Base-by-base conservation (phyloP, 2,329 filamentous ascomycete genomes). In the Teratosphaeria zuluensis region DNA sequence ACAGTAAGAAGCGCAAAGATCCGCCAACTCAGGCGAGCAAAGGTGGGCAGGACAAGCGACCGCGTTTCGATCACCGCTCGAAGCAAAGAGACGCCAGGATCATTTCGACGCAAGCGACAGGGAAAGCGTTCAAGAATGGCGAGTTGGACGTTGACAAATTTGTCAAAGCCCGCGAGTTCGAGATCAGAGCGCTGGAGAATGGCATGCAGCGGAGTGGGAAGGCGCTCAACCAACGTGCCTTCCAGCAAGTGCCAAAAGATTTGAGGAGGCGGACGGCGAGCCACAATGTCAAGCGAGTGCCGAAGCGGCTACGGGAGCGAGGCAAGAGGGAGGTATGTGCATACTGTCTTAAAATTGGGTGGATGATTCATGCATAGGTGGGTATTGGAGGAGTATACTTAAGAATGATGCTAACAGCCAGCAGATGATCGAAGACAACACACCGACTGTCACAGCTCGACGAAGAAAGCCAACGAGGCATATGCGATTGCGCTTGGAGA, bases 231-330 rank as follows among this genome's bases (percentile, higher is more conserved):
- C 85, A 84, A 59, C 82, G 92, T 56, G 92, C 92, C 14, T 97
- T 97, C 69, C 94, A 99, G 73, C 84, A 90, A 65, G 88, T 99
- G 4, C 94, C 94, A 1, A 84, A 90, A 65, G 85, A 87, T 55
- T 77, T 99, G 81, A 81, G 94, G 64, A 81, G 94, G 63, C 82
- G 94, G 66, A 96, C 92, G 0, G 94, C 92, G 21, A 96, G 91
- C 72, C 94, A 99, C 75, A 96, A 99, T 80, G 88, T 89, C 38
- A 95, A 92, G 75, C 84, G 88, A 62, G 87, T 99, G 16, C 94
- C 94, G 2, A 87, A 86, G 69, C 79, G 90, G 62, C 75, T 97
- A 68, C 82, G 88, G 58, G 76, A 76, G 46, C 82, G 88, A 64
- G 91, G 90, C 0, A 82, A 78, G 66, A 78, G 79, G 70, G 84